Evolutionary conservation across 1,284 basidiomycete genomes (phyloP).

Genomic region (Pseudozyma pruni): DNA sequence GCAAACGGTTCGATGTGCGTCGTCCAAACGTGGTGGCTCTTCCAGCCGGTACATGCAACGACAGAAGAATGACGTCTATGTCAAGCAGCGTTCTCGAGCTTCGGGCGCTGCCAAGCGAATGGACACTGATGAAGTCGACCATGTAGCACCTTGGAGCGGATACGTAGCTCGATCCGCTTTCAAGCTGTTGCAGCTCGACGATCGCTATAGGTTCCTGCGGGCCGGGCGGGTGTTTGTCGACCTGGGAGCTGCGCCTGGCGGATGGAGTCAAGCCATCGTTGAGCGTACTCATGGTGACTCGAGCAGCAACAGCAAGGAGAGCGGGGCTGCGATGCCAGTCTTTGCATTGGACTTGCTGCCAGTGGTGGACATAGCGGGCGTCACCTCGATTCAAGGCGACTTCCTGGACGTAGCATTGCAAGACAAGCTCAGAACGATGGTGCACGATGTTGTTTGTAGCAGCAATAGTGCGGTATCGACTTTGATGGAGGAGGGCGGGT

Average conservation of each 20-base stretch:
- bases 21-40: slow-evolving; percentile 38
- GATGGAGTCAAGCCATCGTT: slow-evolving; percentile 59
- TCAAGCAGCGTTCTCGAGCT: slow-evolving; percentile 26
- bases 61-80: slow-evolving; percentile 37
- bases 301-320: neutral
- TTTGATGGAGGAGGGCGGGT: neutral
- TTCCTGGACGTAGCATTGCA: slow-evolving; percentile 41
- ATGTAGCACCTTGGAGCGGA: neutral
- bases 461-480: neutral
- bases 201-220: slow-evolving; percentile 49
- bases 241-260: slow-evolving; percentile 62
- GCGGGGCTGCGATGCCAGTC: slow-evolving; percentile 2
- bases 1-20: slow-evolving; percentile 13
- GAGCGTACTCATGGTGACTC: slow-evolving; percentile 16
- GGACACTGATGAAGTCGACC: slow-evolving; percentile 4
- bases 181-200: slow-evolving; percentile 58
- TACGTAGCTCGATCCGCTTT: slow-evolving; percentile 60
- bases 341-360: slow-evolving; percentile 57
- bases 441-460: slow-evolving; percentile 4
- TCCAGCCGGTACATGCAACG: slow-evolving; percentile 43
- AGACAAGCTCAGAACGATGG: slow-evolving; percentile 16
- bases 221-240: slow-evolving; percentile 53
- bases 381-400: slow-evolving; percentile 51
- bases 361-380: slow-evolving; percentile 28
- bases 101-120: neutral